Conservation (phyloP, 768 basidiomycete genomes). For the Grammothele lineata region DNA sequence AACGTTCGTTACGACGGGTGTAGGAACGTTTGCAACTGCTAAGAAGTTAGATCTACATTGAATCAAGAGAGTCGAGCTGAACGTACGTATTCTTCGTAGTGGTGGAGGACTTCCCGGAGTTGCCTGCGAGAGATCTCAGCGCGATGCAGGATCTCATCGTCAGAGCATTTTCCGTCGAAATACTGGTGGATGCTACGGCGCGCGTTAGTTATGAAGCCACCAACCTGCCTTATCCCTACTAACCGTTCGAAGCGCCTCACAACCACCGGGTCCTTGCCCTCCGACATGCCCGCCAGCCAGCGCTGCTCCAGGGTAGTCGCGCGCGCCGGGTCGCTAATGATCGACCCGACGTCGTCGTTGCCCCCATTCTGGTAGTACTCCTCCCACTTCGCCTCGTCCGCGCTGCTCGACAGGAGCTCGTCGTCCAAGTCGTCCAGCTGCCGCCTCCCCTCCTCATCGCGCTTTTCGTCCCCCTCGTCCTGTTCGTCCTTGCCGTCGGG, state of each 20-base stretch:
- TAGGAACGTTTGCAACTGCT: slow-evolving; percentile 48
- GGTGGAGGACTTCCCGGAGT: slow-evolving; percentile 74
- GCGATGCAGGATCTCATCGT: slow-evolving; percentile 90
- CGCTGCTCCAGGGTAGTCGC: slow-evolving; percentile 75
- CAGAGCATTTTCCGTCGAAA: slow-evolving; percentile 88
- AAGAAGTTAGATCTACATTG: slow-evolving; percentile 2
- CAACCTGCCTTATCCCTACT: too few relatives aligned
- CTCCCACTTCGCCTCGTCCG: slow-evolving; percentile 30
- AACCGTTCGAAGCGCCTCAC: slow-evolving; percentile 77
- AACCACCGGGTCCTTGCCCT: slow-evolving; percentile 67
- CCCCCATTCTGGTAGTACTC: slow-evolving; percentile 36
- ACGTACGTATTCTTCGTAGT: slow-evolving; percentile 86
- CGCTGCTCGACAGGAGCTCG: slow-evolving; percentile 20
- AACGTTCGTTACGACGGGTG: slow-evolving; percentile 37
- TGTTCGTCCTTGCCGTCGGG: slow-evolving; percentile 12
- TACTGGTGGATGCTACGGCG: slow-evolving; percentile 77
- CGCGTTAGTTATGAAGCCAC: slow-evolving; percentile 1
- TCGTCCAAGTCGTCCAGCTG: slow-evolving; percentile 24
- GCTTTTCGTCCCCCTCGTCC: slow-evolving; percentile 19
- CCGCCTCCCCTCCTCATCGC: slow-evolving; percentile 13
- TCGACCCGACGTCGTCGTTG: slow-evolving; percentile 49
- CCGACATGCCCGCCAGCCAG: slow-evolving; percentile 91
- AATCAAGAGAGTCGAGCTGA: not conserved
- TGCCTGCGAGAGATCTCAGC: slow-evolving; percentile 84
- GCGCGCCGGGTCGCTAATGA: slow-evolving; percentile 79